Evolutionary conservation across 2,329 filamentous ascomycete species (phyloP).

Genomic region (Amauroascus niger): DNA sequence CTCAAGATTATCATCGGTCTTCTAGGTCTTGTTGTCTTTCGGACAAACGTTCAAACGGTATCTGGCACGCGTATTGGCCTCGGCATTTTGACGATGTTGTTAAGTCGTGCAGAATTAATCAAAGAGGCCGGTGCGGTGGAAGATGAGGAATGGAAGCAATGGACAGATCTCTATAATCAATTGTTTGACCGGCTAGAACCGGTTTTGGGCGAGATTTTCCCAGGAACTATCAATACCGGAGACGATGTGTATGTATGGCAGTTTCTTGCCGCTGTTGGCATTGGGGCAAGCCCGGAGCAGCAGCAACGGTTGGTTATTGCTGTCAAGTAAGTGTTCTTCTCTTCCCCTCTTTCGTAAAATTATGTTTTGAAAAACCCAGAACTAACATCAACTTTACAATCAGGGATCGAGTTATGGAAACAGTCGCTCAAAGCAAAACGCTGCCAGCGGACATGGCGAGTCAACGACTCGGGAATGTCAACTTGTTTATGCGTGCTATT

Average conservation of each 20-base stretch:
- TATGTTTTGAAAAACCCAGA: neutral
- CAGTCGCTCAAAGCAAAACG: slow-evolving; percentile 78
- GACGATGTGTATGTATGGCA: slow-evolving; percentile 98
- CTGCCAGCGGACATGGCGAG: slow-evolving; percentile 77
- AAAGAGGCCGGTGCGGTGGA: slow-evolving; percentile 66
- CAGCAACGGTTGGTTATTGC: slow-evolving; percentile 89
- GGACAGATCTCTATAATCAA: slow-evolving; percentile 71
- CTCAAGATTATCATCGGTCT: slow-evolving; percentile 86
- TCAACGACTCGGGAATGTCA: slow-evolving; percentile 80
- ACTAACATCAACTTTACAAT: neutral
- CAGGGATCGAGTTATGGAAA: slow-evolving; percentile 87
- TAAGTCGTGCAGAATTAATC: slow-evolving; percentile 86
- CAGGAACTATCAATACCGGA: slow-evolving; percentile 75
- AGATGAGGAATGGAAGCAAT: slow-evolving; percentile 69
- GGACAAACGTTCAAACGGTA: slow-evolving; percentile 73
- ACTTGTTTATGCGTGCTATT: slow-evolving; percentile 96
- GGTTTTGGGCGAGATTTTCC: slow-evolving; percentile 76
- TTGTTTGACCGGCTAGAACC: slow-evolving; percentile 84
- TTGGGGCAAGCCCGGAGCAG: slow-evolving; percentile 85
- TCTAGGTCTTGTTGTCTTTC: slow-evolving; percentile 70
- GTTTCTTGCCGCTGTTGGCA: slow-evolving; percentile 88
- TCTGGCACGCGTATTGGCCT: slow-evolving; percentile 80
- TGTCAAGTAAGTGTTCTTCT: slow-evolving; percentile 56
- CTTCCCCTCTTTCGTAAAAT: neutral
- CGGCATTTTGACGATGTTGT: slow-evolving; percentile 82